Evolutionary conservation across 768 basidiomycete species (phyloP), one percentile per base, ranked within the genome.

Genomic region (Phylloporus arenicola): DNA sequence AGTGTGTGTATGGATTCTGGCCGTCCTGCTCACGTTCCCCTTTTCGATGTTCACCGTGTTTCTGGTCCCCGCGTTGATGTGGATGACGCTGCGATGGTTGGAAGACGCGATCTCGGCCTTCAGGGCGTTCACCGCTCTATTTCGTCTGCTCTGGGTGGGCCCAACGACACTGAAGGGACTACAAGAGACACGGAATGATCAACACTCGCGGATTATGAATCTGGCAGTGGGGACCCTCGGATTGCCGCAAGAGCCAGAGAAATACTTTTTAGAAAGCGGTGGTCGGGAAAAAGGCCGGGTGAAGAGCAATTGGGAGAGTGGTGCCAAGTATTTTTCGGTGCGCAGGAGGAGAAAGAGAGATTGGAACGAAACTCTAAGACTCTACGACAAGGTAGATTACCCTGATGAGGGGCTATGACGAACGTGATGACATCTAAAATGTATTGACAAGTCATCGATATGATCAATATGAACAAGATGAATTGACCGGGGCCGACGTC

Each of bases 71-170:
- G 72, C 76, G 5, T 59, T 84, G 56, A 92, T 93, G 92, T 94
- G 92, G 91, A 83, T 92, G 73, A 79, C 86, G 16, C 72, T 94
- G 52, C 81, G 92, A 45, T 93, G 90, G 89, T 72, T 88, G 35
- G 92, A 94, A 63, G 92, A 93, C 57, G 82, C 84, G 1, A 75
- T 90, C 4, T 79, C 89, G 0, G 81, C 89, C 4, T 83, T 86
- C 61, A 82, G 92, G 38, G 92, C 92, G 3, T 79, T 85, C 54
- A 69, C 73, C 0, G 72, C 83, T 2, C 76, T 93, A 13, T 56
- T 71, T 6, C 78, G 83, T 13, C 71, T 93, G 8, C 66, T 92
- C 11, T 65, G 75, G 38, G 78, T 88, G 19, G 85, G 86, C 7
- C 76, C 78, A 42, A 60, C 70, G 4, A 78, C 78, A 3, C 67